Evolutionary conservation across 768 basidiomycete species (phyloP).

Genomic region (Dendrothele bispora): DNA sequence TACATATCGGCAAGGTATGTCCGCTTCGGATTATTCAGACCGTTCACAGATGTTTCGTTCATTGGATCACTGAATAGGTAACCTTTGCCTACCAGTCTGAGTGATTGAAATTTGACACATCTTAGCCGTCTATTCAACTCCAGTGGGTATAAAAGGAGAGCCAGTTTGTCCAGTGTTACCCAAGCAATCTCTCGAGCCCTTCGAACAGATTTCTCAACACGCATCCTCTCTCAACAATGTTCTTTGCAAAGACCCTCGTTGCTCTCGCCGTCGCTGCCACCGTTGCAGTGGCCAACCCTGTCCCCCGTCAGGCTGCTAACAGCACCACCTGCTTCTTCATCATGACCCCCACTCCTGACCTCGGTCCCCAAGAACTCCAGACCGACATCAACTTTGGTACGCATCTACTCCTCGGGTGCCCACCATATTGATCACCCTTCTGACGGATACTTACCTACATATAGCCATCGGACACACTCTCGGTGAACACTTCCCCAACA

Average conservation of each 20-base stretch:
- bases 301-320: neutral
- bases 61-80: too few species aligned
- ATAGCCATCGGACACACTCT: conserved; percentile 9
- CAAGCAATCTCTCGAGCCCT: too few species aligned
- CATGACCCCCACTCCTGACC: conserved; percentile 10
- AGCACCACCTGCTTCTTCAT: conserved; percentile 10
- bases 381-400: conserved; percentile 10
- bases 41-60: too few species aligned
- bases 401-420: neutral
- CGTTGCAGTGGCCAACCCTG: neutral
- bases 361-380: conserved; percentile 1
- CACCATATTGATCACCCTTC: neutral
- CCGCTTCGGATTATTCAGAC: too few species aligned
- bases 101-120: too few species aligned
- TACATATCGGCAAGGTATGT: too few species aligned
- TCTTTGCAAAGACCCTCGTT: conserved; percentile 5
- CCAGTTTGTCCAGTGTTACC: too few species aligned
- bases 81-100: too few species aligned
- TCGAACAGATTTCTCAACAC: too few species aligned
- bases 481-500: conserved; percentile 2
- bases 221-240: too few species aligned
- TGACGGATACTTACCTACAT: neutral
- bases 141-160: too few species aligned
- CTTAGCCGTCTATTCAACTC: too few species aligned
- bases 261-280: neutral